Evolutionary conservation across 176 grass and related monocot species (phyloP).

Genomic region (Hyparrhenia diplandra): DNA sequence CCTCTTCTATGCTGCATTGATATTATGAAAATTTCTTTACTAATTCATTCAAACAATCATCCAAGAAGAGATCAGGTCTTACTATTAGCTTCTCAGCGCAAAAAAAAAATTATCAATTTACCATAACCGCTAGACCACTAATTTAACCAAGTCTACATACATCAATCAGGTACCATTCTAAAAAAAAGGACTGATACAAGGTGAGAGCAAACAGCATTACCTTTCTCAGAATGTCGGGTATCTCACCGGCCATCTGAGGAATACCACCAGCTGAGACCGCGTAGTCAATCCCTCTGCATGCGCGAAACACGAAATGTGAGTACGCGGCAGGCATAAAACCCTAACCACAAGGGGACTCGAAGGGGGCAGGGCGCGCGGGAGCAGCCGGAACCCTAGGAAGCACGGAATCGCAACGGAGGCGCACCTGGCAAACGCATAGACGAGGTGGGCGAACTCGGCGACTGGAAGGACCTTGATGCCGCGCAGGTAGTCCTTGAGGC

Average conservation of each 20-base stretch:
- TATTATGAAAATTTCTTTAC: neutral
- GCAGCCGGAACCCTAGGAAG: neutral
- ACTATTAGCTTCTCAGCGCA: constrained; percentile 3
- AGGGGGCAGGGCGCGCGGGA: neutral
- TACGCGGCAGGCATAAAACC: constrained; percentile 21
- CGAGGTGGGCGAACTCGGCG: constrained; percentile 26
- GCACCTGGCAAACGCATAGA: constrained; percentile 4
- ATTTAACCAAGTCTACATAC: neutral
- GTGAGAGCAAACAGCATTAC: constrained; percentile 23
- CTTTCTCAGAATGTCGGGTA: constrained; percentile 71
- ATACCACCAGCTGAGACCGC: constrained; percentile 67
- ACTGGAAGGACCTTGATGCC: neutral
- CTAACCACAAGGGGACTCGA: neutral
- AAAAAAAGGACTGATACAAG: neutral
- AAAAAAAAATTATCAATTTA: neutral
- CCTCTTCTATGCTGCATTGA: too few species aligned
- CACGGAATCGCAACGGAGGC: neutral
- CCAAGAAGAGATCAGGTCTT: neutral
- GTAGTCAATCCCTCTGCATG: constrained; percentile 83
- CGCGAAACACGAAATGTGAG: constrained; percentile 1
- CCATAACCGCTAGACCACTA: neutral
- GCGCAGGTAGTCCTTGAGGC: constrained; percentile 16
- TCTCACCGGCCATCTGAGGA: constrained; percentile 38
- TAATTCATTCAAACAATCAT: neutral
- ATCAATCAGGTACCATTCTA: neutral